Percentiles rank a stretch among this genome's conserved stretches.
Conservation (phyloP, 208 protist species). For the Crithidia acanthocephali region DNA sequence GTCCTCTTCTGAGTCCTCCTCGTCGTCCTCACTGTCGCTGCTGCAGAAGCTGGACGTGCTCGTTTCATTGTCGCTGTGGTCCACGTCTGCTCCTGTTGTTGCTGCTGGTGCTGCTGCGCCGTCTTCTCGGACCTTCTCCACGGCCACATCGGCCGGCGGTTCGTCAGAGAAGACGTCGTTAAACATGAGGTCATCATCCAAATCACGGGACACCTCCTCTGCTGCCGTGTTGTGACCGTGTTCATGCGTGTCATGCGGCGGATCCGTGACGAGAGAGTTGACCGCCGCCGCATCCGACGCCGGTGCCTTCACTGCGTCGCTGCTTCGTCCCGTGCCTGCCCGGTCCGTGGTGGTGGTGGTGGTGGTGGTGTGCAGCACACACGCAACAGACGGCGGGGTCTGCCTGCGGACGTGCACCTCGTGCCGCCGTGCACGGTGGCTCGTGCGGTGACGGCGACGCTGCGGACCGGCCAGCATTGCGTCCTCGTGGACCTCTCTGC, state of each 20-base stretch:
- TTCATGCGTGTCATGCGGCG: too few relatives aligned
- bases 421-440: background rate
- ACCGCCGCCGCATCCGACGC: too few relatives aligned
- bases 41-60: background rate
- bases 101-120: background rate
- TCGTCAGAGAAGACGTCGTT: background rate
- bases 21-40: conserved; percentile 5
- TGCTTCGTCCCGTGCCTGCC: too few relatives aligned
- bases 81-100: background rate
- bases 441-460: too few relatives aligned
- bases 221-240: background rate
- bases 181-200: conserved; percentile 4
- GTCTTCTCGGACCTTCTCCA: background rate
- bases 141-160: background rate
- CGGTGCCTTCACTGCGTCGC: too few relatives aligned
- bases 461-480: too few relatives aligned
- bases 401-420: too few relatives aligned
- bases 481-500: too few relatives aligned
- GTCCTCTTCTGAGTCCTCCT: background rate
- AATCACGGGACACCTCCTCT: background rate
- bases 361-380: too few relatives aligned
- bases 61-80: background rate
- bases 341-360: too few relatives aligned
- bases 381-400: too few relatives aligned
- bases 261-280: too few relatives aligned